A percentile compares a stretch with the other conserved stretches of the same genome.
Evolutionary conservation across 1,139 yeast species (phyloP).

Genomic region (Saccharomyces uvarum): DNA sequence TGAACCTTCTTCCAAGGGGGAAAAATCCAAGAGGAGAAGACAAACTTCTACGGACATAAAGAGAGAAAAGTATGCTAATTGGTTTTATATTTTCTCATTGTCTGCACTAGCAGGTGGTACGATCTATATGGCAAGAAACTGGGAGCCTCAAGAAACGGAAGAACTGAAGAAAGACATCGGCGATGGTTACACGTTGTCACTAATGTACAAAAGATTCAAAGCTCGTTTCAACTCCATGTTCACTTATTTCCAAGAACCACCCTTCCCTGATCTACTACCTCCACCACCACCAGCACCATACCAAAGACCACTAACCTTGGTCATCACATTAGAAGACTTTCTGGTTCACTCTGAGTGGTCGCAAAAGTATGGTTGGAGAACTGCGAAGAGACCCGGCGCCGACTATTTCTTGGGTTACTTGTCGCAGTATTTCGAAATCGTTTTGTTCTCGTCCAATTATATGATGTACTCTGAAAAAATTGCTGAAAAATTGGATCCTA

Average conservation of each 20-base stretch:
- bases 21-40: slow-evolving; percentile 33
- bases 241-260: slow-evolving; percentile 87
- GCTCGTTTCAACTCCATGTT: slow-evolving; percentile 70
- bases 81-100: slow-evolving; percentile 58
- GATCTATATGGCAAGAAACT: slow-evolving; percentile 67
- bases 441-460: slow-evolving; percentile 76
- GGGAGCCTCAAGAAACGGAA: slow-evolving; percentile 75
- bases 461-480: slow-evolving; percentile 81
- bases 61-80: slow-evolving; percentile 60
- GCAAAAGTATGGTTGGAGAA: slow-evolving; percentile 91
- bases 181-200: slow-evolving; percentile 63
- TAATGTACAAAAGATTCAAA: slow-evolving; percentile 58
- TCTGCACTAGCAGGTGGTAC: slow-evolving; percentile 59
- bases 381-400: slow-evolving; percentile 97
- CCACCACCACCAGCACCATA: slow-evolving; percentile 90
- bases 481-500: slow-evolving; percentile 84
- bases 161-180: slow-evolving; percentile 44
- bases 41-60: slow-evolving; percentile 62
- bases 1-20: slow-evolving; percentile 4
- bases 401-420: slow-evolving; percentile 93
- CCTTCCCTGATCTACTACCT: slow-evolving; percentile 83
- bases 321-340: slow-evolving; percentile 80
- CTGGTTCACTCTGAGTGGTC: slow-evolving; percentile 90
- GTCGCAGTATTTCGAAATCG: slow-evolving; percentile 93
- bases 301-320: slow-evolving; percentile 86